Base-by-base conservation (phyloP, 768 basidiomycete species). In the Inosperma sp. region DNA sequence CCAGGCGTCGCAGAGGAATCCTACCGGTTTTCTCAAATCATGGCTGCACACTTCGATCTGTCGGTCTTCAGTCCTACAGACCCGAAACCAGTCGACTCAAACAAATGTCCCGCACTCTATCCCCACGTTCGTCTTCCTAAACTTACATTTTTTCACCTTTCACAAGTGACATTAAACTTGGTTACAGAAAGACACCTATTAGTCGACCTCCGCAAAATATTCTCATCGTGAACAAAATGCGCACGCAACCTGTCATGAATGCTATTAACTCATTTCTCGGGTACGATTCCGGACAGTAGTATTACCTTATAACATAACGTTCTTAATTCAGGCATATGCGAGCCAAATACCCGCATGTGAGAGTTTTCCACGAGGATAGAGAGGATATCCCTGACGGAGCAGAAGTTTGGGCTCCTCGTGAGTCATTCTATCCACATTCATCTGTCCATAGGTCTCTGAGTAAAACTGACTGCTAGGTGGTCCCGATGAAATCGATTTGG, bases 181-280 rank as follows among this genome's bases (percentile, higher is more conserved):
- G 71, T 68, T 60, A 70, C 61, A 76, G 75, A 61, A 61, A 61
- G 63, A 55, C 55, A 49, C 57, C 63, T 19, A 54, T 66, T 19
- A 60, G 65, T 16, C 61, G 67, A 43, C 73, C 78, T 21, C 83
- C 80, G 35, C 80, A 80, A 61, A 73, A 79, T 36, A 82, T 88
- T 34, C 77, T 90, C 45, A 78, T 90, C 55, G 86, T 90, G 12
- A 90, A 90, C 70, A 90, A 90, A 65, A 71, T 86, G 26, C 79
- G 88, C 37, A 90, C 88, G 31, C 80, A 82, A 49, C 83, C 84
- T 7, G 87, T 90, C 51, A 79, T 87, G 46, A 77, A 81, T 22
- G 86, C 87, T 2, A 88, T 89, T 52, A 79, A 86, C 55, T 80
- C 84, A 6, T 77, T 90, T 56, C 78, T 89, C 46, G 73, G 76